These are phyloP conservation scores for Micractinium sp. DNA, from an alignment of 139 green algal species.

Conservation along the genomic window DNA sequence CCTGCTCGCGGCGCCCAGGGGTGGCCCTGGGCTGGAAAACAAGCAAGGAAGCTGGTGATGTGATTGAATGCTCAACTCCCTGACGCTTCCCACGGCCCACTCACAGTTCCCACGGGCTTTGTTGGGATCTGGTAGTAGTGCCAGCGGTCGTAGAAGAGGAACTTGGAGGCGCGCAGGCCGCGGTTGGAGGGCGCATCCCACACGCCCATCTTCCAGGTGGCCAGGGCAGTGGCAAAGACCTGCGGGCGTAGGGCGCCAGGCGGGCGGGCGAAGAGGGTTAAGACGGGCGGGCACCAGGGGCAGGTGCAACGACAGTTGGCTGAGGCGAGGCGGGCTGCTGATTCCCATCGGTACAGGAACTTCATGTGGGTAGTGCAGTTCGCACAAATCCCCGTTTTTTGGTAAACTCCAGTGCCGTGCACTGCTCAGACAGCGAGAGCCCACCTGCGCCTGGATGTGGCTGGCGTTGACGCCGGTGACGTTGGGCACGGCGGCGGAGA, in stretches of 20 bases:
- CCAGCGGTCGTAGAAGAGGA: constrained; percentile 11
- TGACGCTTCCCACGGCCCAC: too few relatives aligned
- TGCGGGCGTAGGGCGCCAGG: background rate
- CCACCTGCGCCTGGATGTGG: background rate
- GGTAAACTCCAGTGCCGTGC: too few relatives aligned
- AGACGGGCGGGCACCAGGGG: background rate
- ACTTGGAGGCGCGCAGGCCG: background rate
- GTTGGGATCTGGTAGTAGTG: constrained; percentile 30
- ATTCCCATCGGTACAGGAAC: too few relatives aligned
- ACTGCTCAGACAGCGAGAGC: background rate
- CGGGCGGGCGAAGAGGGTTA: background rate
- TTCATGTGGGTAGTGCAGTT: too few relatives aligned
- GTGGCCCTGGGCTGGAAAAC: background rate
- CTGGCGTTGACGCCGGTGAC: background rate
- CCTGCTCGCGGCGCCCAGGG: too few relatives aligned
- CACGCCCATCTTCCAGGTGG: constrained; percentile 19
- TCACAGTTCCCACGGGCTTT: constrained; percentile 19
- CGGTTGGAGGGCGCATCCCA: constrained; percentile 14
- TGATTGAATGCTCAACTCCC: too few relatives aligned
- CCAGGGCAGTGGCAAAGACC: constrained; percentile 8
- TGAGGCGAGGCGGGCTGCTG: background rate
- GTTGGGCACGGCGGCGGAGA: background rate
- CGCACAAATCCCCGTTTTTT: too few relatives aligned
- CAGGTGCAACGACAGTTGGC: background rate
- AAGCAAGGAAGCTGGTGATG: background rate